A percentile compares a stretch with the other conserved stretches of the same genome.
Conservation (phyloP, 2,329 filamentous ascomycete genomes). For the Neurospora crassa region DNA sequence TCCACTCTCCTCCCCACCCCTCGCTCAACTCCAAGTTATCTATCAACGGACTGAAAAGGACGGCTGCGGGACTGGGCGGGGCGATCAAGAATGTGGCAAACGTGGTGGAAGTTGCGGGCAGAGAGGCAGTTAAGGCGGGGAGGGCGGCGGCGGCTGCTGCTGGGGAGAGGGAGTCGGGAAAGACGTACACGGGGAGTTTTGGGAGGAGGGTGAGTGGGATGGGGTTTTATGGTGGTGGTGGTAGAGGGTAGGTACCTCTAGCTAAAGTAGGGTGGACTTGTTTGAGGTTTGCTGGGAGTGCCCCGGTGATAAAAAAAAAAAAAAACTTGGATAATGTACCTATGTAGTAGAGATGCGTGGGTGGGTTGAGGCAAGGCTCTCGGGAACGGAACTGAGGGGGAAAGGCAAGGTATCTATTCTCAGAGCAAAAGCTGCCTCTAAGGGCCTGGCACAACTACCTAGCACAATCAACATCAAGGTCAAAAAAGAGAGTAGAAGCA, state of each 20-base stretch:
- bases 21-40: neutral
- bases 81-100: neutral
- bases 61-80: neutral
- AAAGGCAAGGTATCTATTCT: slow-evolving; percentile 22
- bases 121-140: neutral
- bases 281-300: no score
- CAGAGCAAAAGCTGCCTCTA: slow-evolving; percentile 19
- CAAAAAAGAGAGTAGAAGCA: neutral
- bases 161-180: neutral
- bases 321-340: no score
- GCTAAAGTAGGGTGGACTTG: neutral
- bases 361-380: no score
- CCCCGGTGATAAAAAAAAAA: no score
- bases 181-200: neutral
- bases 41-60: neutral
- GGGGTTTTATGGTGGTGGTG: slow-evolving; percentile 15
- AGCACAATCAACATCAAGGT: slow-evolving; percentile 24
- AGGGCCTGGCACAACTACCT: slow-evolving; percentile 27
- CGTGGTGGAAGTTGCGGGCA: neutral
- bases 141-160: neutral
- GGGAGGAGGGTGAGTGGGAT: neutral
- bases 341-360: no score
- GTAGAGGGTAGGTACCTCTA: no score
- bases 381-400: no score
- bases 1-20: neutral